phyloP scores from a whole-genome alignment of 2,329 filamentous ascomycete genomes.

The Penicillium sp. region DNA sequence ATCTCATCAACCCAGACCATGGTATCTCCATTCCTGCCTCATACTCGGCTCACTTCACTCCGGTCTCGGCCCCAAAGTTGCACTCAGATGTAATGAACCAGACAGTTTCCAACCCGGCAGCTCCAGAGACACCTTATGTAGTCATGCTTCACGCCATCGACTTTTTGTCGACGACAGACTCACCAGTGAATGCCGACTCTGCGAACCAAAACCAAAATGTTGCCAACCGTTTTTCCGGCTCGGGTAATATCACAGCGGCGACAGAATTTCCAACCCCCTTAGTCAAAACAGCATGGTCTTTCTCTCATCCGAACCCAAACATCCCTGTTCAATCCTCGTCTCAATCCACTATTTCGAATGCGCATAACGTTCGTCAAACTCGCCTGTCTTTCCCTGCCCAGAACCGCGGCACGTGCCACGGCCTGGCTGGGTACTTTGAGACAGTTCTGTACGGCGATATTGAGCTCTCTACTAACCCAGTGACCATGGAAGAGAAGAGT shows the following conservation, averaged over 20 bases:
- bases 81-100: slow-evolving; percentile 75
- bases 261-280: slow-evolving; percentile 38
- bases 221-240: slow-evolving; percentile 26
- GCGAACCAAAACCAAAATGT: slow-evolving; percentile 22
- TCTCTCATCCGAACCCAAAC: slow-evolving; percentile 43
- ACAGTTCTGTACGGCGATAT: slow-evolving; percentile 84
- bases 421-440: slow-evolving; percentile 93
- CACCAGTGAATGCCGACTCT: slow-evolving; percentile 32
- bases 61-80: slow-evolving; percentile 82
- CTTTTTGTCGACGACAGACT: slow-evolving; percentile 70
- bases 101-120: slow-evolving; percentile 62
- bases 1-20: slow-evolving; percentile 74
- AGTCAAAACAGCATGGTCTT: slow-evolving; percentile 47
- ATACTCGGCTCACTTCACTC: slow-evolving; percentile 92
- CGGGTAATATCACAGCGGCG: slow-evolving; percentile 26
- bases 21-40: slow-evolving; percentile 92
- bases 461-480: slow-evolving; percentile 88
- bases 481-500: slow-evolving; percentile 89
- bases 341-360: slow-evolving; percentile 66
- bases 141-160: slow-evolving; percentile 89
- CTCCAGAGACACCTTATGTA: slow-evolving; percentile 90
- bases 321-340: slow-evolving; percentile 33
- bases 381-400: slow-evolving; percentile 75
- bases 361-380: slow-evolving; percentile 84
- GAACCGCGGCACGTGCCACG: slow-evolving; percentile 81